Evolutionary conservation across 495 filamentous ascomycete genomes (phyloP).

Genomic region (Acidomyces sp.): DNA sequence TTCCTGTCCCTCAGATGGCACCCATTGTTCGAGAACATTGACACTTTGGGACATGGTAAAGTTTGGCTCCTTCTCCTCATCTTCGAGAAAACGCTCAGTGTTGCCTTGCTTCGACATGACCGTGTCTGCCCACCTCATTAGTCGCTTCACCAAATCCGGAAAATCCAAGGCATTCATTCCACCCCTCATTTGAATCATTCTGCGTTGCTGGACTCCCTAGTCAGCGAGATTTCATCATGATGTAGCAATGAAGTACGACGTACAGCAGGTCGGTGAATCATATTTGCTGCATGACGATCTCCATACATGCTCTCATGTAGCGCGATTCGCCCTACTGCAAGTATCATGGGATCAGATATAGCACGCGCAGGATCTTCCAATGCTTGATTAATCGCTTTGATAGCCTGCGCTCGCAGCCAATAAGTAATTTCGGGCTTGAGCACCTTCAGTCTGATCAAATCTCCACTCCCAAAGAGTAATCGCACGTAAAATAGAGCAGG

Average conservation of each 20-base stretch:
- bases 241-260: no score
- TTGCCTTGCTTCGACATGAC: conserved; percentile 11
- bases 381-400: conserved; percentile 13
- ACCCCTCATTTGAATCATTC: conserved; percentile 15
- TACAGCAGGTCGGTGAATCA: conserved; percentile 12
- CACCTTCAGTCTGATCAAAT: conserved; percentile 6
- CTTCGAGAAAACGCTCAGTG: conserved; percentile 14
- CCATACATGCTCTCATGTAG: conserved; percentile 14
- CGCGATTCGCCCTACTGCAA: conserved; percentile 14
- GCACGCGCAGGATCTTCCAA: conserved; percentile 12
- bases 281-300: conserved; percentile 5
- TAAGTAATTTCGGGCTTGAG: conserved; percentile 2
- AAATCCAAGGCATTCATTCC: conserved; percentile 12
- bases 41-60: conserved; percentile 6
- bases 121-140: conserved; percentile 13
- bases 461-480: conserved; percentile 9
- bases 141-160: conserved; percentile 16
- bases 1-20: conserved; percentile 6
- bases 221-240: no score
- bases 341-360: conserved; percentile 9
- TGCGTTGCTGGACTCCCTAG: no score
- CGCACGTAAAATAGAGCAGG: conserved; percentile 17
- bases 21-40: conserved; percentile 7
- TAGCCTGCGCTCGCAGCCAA: conserved; percentile 12
- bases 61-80: conserved; percentile 4